Evolutionary conservation across 257 asterid genomes (phyloP).

Genomic region (Paraleonurus japonicus): DNA sequence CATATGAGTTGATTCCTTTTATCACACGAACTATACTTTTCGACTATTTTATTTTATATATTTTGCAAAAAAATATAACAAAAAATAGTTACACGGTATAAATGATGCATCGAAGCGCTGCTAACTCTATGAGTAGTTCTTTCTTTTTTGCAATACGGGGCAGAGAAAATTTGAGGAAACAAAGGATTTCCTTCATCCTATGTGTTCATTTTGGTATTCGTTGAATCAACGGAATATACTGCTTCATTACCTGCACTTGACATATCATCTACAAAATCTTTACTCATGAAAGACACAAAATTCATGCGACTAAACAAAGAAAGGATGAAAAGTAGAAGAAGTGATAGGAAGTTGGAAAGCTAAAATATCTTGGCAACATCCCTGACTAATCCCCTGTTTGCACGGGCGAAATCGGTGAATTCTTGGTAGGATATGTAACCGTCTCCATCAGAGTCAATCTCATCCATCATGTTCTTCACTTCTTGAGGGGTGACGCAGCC

Average conservation of each 20-base stretch:
- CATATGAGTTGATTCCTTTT: no score
- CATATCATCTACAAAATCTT: not conserved
- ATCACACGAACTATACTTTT: no score
- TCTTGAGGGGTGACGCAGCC: slow-evolving; percentile 72
- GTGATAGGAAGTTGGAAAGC: not conserved
- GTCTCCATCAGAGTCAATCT: slow-evolving; percentile 80
- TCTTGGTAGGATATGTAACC: slow-evolving; percentile 72
- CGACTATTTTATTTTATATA: no score
- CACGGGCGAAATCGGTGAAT: slow-evolving; percentile 63
- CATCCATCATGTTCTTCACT: slow-evolving; percentile 73
- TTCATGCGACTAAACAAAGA: not conserved
- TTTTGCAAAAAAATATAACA: no score
- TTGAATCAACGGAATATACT: no score
- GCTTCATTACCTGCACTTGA: no score
- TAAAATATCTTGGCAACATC: slow-evolving; percentile 84
- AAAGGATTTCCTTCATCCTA: no score
- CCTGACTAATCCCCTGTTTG: slow-evolving; percentile 64
- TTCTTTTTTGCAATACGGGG: no score
- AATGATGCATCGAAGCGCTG: no score
- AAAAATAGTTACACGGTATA: no score
- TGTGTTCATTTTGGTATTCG: not conserved
- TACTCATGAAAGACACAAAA: not conserved
- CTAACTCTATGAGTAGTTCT: no score
- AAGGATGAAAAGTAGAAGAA: not conserved
- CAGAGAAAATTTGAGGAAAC: no score